phyloP scores from a whole-genome alignment of 1,139 yeast genomes.

The Nematodospora anomalae region DNA sequence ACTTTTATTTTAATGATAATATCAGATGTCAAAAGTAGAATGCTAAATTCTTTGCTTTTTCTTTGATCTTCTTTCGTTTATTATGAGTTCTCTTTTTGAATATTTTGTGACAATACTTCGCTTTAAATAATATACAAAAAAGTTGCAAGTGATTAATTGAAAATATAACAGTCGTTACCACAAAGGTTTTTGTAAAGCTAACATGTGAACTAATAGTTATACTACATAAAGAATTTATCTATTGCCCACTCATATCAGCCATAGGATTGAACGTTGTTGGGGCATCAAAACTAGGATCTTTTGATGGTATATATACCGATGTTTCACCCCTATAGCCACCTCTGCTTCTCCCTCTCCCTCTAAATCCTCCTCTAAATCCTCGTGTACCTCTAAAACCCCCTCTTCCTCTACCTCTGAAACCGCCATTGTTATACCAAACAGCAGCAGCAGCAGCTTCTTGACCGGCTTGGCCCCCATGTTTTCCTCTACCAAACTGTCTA shows the following conservation, averaged over 20 bases:
- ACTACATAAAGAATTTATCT: neutral
- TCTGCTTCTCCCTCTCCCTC: slow-evolving; percentile 18
- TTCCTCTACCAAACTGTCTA: slow-evolving; percentile 91
- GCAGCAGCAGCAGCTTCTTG: slow-evolving; percentile 35
- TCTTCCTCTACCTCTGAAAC: slow-evolving; percentile 24
- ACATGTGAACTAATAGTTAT: too few species aligned
- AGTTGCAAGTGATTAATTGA: neutral
- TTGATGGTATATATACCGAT: slow-evolving; percentile 22
- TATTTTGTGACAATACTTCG: neutral
- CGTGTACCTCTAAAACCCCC: slow-evolving; percentile 27
- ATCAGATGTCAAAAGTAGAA: slow-evolving; percentile 10
- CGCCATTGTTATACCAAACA: slow-evolving; percentile 31
- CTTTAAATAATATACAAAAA: neutral
- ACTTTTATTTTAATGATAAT: slow-evolving; percentile 11
- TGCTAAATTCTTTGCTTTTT: neutral
- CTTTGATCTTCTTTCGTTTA: neutral
- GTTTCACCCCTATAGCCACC: slow-evolving; percentile 17
- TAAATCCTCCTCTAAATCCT: slow-evolving; percentile 19
- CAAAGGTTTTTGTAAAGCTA: neutral
- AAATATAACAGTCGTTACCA: neutral
- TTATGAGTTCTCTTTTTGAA: too few species aligned
- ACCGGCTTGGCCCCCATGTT: slow-evolving; percentile 78
- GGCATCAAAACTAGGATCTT: slow-evolving; percentile 20
- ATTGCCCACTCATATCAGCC: slow-evolving; percentile 5
- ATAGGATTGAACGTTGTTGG: slow-evolving; percentile 19